Evolutionary conservation across 2,329 filamentous ascomycete species (phyloP), one percentile per base, ranked within the genome.

Genomic region (Trichoderma simmonsii): DNA sequence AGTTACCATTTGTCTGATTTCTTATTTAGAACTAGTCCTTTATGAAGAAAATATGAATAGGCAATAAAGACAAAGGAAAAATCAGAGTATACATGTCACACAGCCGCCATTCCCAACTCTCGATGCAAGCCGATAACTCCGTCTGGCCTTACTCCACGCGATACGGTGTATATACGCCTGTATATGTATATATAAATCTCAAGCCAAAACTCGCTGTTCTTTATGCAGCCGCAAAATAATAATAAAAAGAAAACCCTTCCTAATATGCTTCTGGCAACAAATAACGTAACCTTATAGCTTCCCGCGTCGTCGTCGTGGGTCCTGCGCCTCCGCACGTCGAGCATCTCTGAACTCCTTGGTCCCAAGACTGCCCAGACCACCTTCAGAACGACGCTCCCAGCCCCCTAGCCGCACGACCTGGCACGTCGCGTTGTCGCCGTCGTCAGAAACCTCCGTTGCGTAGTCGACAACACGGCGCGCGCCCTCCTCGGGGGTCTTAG

Each of bases 321-420:
- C 92, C 74, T 89, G 84, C 6, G 95, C 94, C 81, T 98, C 94
- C 64, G 90, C 86, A 78, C 88, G 90, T 80, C 94, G 89, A 82
- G 91, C 95, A 76, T 97, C 94, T 73, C 96, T 88, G 79, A 95
- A 89, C 86, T 98, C 95, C 83, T 94, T 97, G 5, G 95, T 98
- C 3, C 94, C 93, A 80, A 98, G 81, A 78, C 94, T 96, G 3
- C 95, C 95, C 73, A 95, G 81, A 0, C 96, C 96, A 4, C 96
- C 96, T 80, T 98, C 95, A 63, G 87, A 90, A 73, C 93, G 86
- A 71, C 90, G 84, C 81, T 92, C 90, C 90, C 90, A 92, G 7
- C 90, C 90, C 26, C 90, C 90, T 0, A 92, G 85, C 62, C 90
- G 83, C 30, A 92, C 87, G 12, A 92, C 90, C 63, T 91, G 83